Evolutionary conservation across 106 monocot species (phyloP).

Genomic region (Amphibolis antarctica): DNA sequence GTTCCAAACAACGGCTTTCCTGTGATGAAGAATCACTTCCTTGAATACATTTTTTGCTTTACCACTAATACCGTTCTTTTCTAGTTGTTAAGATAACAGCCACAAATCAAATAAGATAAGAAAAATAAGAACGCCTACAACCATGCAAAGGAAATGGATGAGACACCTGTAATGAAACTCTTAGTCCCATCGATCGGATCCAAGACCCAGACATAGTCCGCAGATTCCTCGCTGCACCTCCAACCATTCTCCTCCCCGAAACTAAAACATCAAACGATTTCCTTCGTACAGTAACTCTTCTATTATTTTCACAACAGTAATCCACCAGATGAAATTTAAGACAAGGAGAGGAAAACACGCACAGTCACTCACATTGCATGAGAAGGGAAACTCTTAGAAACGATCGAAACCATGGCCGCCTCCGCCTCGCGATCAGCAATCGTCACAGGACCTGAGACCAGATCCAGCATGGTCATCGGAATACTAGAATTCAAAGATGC

Average conservation of each 20-base stretch:
- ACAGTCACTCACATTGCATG: conserved; percentile 84
- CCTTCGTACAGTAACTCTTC: neutral
- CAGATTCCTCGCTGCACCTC: conserved; percentile 57
- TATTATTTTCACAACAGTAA: neutral
- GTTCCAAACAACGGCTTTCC: conserved; percentile 97
- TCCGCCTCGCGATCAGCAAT: conserved; percentile 87
- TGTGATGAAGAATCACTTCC: conserved; percentile 15
- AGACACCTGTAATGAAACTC: conserved; percentile 98
- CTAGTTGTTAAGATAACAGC: neutral
- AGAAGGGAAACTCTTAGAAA: conserved; percentile 59
- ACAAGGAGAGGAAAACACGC: neutral
- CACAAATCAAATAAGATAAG: neutral
- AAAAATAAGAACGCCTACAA: neutral
- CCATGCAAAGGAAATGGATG: neutral
- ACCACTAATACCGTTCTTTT: neutral
- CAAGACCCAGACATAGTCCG: conserved; percentile 96
- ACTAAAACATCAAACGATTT: conserved; percentile 27
- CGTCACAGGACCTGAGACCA: conserved; percentile 78
- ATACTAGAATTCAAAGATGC: neutral
- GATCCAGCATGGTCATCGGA: neutral
- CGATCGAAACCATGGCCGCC: conserved; percentile 66
- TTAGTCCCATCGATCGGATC: conserved; percentile 99
- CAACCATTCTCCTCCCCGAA: conserved; percentile 98
- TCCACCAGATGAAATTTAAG: neutral
- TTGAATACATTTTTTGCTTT: neutral